Base-by-base conservation (phyloP, 2,329 filamentous ascomycete species). In the Colletotrichum sublineola region DNA sequence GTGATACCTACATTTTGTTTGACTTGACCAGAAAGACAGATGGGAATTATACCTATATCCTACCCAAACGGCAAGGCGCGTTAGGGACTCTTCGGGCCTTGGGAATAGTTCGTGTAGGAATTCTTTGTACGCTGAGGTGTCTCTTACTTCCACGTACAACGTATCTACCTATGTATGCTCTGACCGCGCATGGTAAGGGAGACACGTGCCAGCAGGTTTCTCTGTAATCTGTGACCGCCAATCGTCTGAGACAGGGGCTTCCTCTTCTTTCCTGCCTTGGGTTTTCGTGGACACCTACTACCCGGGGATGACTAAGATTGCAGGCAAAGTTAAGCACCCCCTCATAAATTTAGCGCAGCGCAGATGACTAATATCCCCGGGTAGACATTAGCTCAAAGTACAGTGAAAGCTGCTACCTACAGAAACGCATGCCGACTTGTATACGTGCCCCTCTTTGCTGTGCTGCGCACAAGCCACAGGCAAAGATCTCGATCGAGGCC, bases 401-500 rank as follows among this genome's bases (percentile, higher is more conserved):
- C 24, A 31, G 40, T 11, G 24, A 24, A 24, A 24, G 24, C 24
- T 24, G 24, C 1, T 24, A 24, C 24, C 24, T 24, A 24, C 24
- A 24, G 24, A 24, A 24, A 24, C 24, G 24, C 1, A 24, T 24
- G 24, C 56, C 24, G 6, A 29, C 56, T 44, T 24, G 18, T 50
- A 50, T 14, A 12, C 11, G 12, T 33, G 4, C 56, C 42, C 29
- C 3, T 20, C 48, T 58, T 29, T 24, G 9, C 38, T 15, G 48
- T 48, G 8, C 12, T 46, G 33, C 33, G 58, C 64, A 68, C 64
- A 57, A 71, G 69, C 65, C 69, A 71, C 65, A 63, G 50, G 38
- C 15, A 60, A 55, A 60, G 70, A 73, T 73, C 70, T 73, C 70
- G 70, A 73, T 73, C 66, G 46, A 12, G 53, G 60, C 14, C 61